These are phyloP conservation scores for Alloascoidea hylecoeti DNA, from an alignment of 805 yeast species.

Conservation along the genomic window DNA sequence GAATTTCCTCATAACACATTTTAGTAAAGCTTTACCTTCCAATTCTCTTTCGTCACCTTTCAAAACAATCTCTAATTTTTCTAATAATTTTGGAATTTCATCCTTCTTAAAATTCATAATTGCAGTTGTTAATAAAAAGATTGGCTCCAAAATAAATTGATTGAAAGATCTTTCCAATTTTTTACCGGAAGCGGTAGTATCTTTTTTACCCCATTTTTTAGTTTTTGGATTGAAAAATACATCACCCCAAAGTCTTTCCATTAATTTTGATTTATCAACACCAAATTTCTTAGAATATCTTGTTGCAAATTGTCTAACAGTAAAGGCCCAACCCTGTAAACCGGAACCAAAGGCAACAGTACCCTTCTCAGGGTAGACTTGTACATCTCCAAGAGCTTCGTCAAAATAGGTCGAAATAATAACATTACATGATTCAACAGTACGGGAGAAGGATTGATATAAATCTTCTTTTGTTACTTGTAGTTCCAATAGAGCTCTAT, in stretches of 20 bases:
- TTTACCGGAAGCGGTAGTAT: conserved; percentile 91
- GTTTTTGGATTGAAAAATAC: conserved; percentile 99
- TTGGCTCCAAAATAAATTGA: conserved; percentile 98
- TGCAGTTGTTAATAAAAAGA: conserved; percentile 92
- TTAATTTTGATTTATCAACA: conserved; percentile 96
- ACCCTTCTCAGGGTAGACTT: conserved; percentile 98
- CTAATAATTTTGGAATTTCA: conserved; percentile 82
- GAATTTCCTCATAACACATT: conserved; percentile 99
- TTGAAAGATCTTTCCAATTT: conserved; percentile 97
- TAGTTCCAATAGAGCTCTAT: conserved; percentile 97
- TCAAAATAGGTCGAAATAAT: conserved; percentile 93
- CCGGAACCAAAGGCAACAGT: conserved; percentile 99
- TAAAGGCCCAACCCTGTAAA: conserved; percentile 99
- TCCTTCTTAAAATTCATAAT: conserved; percentile 99
- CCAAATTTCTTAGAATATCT: conserved; percentile 99
- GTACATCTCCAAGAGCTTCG: conserved; percentile 83
- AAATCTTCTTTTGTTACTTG: conserved; percentile 98
- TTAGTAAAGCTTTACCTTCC: conserved; percentile 96
- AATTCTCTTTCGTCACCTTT: conserved; percentile 96
- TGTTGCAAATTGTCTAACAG: conserved; percentile 95
- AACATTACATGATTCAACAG: conserved; percentile 98
- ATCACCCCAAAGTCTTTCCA: conserved; percentile 99
- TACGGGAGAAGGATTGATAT: conserved; percentile 96
- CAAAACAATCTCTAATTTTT: conserved; percentile 85
- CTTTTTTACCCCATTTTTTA: conserved; percentile 97